phyloP scores from a whole-genome alignment of 2,329 filamentous ascomycete species.

The Fusarium citri region DNA sequence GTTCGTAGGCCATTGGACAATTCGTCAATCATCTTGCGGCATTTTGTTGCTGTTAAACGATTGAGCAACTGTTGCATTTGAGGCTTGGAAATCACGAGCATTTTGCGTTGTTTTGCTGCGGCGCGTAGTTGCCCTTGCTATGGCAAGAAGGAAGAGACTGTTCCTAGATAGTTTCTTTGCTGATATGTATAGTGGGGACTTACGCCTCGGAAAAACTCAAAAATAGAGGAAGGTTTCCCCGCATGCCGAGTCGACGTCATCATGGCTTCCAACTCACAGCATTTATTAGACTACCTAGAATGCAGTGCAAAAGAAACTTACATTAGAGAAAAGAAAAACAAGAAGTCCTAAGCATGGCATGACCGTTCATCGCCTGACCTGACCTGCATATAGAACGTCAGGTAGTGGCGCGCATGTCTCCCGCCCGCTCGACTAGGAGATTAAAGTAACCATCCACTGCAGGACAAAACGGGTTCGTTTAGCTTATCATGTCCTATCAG shows the following conservation, averaged over 20 bases:
- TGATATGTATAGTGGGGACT: no score
- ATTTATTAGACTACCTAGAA: background rate
- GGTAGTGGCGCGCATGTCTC: background rate
- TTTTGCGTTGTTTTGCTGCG: background rate
- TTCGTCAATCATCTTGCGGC: background rate
- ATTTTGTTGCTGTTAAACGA: background rate
- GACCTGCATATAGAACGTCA: background rate
- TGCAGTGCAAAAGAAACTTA: no score
- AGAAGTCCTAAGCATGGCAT: background rate
- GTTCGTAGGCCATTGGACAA: background rate
- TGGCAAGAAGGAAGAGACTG: background rate
- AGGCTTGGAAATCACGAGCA: background rate
- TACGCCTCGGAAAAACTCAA: no score
- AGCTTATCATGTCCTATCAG: background rate
- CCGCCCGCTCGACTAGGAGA: background rate
- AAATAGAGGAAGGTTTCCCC: background rate
- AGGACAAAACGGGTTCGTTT: background rate
- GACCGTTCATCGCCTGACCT: background rate
- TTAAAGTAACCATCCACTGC: background rate
- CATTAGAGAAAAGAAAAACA: no score
- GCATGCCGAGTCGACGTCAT: background rate
- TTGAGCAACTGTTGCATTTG: background rate
- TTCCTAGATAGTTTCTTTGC: background rate
- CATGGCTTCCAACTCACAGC: background rate
- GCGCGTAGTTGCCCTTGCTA: fast-evolving